These are phyloP conservation scores for Rhipidocladum racemiflorum DNA, from an alignment of 176 grass and related monocot genomes.

Conservation along the genomic window DNA sequence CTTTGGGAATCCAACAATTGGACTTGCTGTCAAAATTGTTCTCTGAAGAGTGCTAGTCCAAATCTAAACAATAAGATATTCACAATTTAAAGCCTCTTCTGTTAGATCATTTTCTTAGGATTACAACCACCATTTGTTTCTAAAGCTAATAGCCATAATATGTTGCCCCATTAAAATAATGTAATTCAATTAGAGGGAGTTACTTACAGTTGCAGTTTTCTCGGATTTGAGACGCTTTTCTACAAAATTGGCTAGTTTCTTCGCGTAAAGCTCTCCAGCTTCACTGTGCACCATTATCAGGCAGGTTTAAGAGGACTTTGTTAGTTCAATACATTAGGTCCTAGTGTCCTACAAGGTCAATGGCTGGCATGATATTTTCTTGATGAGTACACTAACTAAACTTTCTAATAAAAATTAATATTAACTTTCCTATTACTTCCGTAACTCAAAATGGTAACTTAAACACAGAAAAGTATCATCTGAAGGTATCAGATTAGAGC, in stretches of 20 bases:
- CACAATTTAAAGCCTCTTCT: conserved; percentile 19
- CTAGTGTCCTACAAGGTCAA: neutral
- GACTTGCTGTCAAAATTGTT: conserved; percentile 89
- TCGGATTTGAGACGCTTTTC: conserved; percentile 90
- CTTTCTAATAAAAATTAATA: neutral
- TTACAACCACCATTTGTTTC: conserved; percentile 10
- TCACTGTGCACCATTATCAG: conserved; percentile 57
- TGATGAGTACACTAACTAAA: conserved; percentile 4
- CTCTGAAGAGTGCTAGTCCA: conserved; percentile 99
- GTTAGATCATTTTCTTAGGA: conserved; percentile 22
- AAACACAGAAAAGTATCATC: conserved; percentile 6
- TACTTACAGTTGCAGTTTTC: conserved; percentile 90
- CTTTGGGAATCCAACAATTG: conserved; percentile 98
- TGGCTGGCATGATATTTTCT: neutral
- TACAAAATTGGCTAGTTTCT: conserved; percentile 90
- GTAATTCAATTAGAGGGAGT: conserved; percentile 20
- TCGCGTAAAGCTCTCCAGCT: conserved; percentile 80
- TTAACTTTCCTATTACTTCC: conserved; percentile 13
- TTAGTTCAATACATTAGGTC: conserved; percentile 30
- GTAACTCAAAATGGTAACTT: conserved; percentile 27
- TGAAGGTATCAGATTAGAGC: conserved; percentile 19
- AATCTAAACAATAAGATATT: conserved; percentile 55
- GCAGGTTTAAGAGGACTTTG: conserved; percentile 16
- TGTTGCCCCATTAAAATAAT: neutral
- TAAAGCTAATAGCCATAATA: neutral